Percentiles rank a stretch among this genome's conserved stretches.
These are phyloP conservation scores for Elsinoe australis DNA, from an alignment of 2,329 filamentous ascomycete species.

Conservation along the genomic window DNA sequence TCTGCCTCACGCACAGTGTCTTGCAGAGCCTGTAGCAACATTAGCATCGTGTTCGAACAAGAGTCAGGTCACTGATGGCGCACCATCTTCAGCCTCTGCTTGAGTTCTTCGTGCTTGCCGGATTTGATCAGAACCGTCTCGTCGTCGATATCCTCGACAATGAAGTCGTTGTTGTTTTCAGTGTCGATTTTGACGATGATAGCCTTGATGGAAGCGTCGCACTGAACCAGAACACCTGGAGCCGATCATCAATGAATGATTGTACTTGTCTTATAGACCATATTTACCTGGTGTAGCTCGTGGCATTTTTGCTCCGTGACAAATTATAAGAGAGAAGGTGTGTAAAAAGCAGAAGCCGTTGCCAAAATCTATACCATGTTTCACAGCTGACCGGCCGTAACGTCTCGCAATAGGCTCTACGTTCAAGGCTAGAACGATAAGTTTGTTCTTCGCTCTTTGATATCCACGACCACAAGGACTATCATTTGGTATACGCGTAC, in stretches of 20 bases:
- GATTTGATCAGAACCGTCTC: slow-evolving; percentile 68
- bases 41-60: neutral
- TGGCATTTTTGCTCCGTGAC: slow-evolving; percentile 20
- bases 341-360: neutral
- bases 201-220: slow-evolving; percentile 80
- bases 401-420: neutral
- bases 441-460: neutral
- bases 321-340: neutral
- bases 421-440: neutral
- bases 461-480: neutral
- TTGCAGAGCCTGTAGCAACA: slow-evolving; percentile 27
- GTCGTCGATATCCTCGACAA: slow-evolving; percentile 74
- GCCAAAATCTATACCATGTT: neutral
- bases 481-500: neutral
- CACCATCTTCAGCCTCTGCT: slow-evolving; percentile 61
- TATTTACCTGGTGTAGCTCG: slow-evolving; percentile 25
- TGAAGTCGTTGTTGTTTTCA: slow-evolving; percentile 58
- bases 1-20: slow-evolving; percentile 33
- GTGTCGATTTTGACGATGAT: slow-evolving; percentile 72
- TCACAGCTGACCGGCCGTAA: slow-evolving; percentile 8
- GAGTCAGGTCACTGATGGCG: slow-evolving; percentile 15
- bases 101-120: slow-evolving; percentile 60
- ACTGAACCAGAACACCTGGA: slow-evolving; percentile 64
- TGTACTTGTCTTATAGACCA: slow-evolving; percentile 4
- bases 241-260: neutral